Conservation (phyloP, 2,329 filamentous ascomycete species). For the Diplodia mutila region DNA sequence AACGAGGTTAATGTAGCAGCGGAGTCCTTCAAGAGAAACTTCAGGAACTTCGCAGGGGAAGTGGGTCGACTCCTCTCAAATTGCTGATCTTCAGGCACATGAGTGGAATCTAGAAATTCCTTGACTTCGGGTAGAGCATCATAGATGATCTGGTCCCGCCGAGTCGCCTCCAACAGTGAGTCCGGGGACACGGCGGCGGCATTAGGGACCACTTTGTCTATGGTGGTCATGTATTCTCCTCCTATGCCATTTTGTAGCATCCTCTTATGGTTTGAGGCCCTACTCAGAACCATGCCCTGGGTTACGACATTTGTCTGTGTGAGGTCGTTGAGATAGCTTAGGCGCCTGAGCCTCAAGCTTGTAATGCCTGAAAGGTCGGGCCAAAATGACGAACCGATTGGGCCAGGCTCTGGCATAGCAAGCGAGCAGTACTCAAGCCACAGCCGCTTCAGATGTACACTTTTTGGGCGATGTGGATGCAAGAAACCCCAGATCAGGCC, state of each 20-base stretch:
- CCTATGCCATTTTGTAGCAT: conserved; percentile 39
- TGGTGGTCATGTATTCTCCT: conserved; percentile 36
- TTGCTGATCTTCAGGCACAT: conserved; percentile 15
- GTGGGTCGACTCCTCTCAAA: conserved; percentile 1
- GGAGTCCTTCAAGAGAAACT: conserved; percentile 30
- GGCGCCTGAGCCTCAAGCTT: conserved; percentile 38
- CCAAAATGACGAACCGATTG: conserved; percentile 20
- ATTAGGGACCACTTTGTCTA: conserved; percentile 26
- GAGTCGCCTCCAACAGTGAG: background rate
- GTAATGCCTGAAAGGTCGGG: conserved; percentile 42
- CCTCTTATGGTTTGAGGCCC: background rate
- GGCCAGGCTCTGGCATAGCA: conserved; percentile 30
- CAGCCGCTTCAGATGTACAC: conserved; percentile 43
- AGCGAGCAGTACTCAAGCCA: conserved; percentile 53
- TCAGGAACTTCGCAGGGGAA: background rate
- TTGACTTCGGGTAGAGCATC: conserved; percentile 33
- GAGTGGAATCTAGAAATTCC: conserved; percentile 29
- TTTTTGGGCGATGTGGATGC: conserved; percentile 35
- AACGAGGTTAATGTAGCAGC: conserved; percentile 37
- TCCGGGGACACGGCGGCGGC: background rate
- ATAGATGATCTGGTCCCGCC: conserved; percentile 30
- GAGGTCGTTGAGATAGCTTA: conserved; percentile 13
- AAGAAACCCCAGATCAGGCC: conserved; percentile 48
- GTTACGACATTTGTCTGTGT: background rate
- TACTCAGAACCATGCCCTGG: conserved; percentile 3